Percentiles rank a stretch among this genome's conserved stretches.
Conservation (phyloP, 805 yeast genomes). For the Cyberlindnera galapagoensis region DNA sequence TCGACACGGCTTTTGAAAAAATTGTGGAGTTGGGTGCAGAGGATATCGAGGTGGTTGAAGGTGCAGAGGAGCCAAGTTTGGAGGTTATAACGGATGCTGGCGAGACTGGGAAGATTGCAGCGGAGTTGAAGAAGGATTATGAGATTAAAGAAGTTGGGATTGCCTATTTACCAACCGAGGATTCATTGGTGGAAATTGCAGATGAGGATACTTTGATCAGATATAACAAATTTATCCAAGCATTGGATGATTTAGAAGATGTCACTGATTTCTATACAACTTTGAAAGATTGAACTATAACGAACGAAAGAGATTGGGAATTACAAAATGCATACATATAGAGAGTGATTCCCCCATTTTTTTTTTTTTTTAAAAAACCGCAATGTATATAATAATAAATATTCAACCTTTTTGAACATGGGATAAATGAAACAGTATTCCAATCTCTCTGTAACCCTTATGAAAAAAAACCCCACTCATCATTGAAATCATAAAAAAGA, state of each 20-base stretch:
- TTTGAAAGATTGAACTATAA: conserved; percentile 31
- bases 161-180: conserved; percentile 58
- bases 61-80: conserved; percentile 24
- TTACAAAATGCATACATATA: conserved; percentile 4
- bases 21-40: conserved; percentile 71
- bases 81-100: conserved; percentile 59
- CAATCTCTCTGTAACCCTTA: too few relatives aligned
- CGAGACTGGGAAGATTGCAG: conserved; percentile 56
- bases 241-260: conserved; percentile 76
- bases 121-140: conserved; percentile 45
- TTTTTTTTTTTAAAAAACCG: too few relatives aligned
- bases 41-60: conserved; percentile 53
- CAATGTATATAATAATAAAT: too few relatives aligned
- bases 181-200: conserved; percentile 47
- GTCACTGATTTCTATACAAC: conserved; percentile 77
- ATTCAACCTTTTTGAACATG: too few relatives aligned
- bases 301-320: conserved; percentile 1
- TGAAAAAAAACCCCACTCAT: too few relatives aligned
- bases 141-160: conserved; percentile 66
- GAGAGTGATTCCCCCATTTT: too few relatives aligned
- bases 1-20: conserved; percentile 69
- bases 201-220: conserved; percentile 45
- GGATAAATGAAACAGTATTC: too few relatives aligned
- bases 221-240: conserved; percentile 49
- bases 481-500: too few relatives aligned